Evolutionary conservation across 106 monocot species (phyloP), one percentile per base, ranked within the genome.

Genomic region (Dioscorea dumetorum): DNA sequence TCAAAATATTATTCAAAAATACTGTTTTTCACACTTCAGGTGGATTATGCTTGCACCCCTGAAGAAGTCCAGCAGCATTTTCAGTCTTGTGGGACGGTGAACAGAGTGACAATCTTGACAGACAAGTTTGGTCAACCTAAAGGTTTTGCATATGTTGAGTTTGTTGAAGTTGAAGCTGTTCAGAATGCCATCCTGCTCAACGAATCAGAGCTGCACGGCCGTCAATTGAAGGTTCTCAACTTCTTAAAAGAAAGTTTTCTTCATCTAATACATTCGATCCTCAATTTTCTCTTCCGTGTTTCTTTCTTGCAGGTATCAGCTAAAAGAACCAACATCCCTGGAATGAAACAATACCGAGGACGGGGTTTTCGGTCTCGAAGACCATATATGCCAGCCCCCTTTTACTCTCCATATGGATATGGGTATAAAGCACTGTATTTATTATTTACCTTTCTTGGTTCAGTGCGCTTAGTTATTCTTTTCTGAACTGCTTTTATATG

Each of bases 131-230:
- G 82, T 70, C 82, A 77, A 24, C 82, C 82, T 9, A 82, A 82
- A 52, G 82, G 82, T 24, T 82, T 82, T 82, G 82, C 82, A 65
- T 82, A 82, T 70, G 82, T 82, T 53, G 82, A 82, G 67, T 82
- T 82, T 66, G 63, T 82, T 62, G 82, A 82, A 73, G 73, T 70
- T 20, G 82, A 82, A 19, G 82, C 77, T 67, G 77, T 82, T 69
- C 82, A 77, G 24, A 82, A 82, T 70, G 77, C 82, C 61, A 15
- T 82, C 64, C 69, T 82, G 53, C 66, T 82, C 60, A 82, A 77
- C 65, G 82, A 82, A 56, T 82, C 82, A 18, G 82, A 82, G 73
- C 62, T 82, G 34, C 82, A 82, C 61, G 82, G 82, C 19, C 82
- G 82, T 53, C 82, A 82, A 62, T 41, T 82, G 15, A 82, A 82